Evolutionary conservation across 345 rosid genomes (phyloP).

Genomic region (Brassica nigra): DNA sequence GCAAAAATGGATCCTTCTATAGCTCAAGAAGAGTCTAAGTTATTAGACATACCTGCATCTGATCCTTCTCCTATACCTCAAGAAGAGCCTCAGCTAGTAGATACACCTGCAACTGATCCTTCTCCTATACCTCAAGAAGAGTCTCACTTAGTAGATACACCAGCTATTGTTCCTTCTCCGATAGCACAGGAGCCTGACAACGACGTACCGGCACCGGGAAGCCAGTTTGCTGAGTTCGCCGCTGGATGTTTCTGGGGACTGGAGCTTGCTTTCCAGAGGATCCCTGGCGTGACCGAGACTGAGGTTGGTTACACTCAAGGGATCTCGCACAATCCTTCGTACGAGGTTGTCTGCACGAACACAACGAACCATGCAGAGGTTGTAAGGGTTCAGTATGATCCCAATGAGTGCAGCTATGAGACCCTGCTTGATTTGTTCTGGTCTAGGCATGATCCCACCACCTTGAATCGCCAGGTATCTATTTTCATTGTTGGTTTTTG

Average conservation of each 20-base stretch:
- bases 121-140: background rate
- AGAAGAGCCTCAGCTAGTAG: background rate
- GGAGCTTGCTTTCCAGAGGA: conserved; percentile 85
- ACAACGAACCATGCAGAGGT: conserved; percentile 36
- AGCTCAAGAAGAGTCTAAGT: background rate
- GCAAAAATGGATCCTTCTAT: background rate
- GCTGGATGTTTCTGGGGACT: conserved; percentile 99
- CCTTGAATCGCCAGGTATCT: conserved; percentile 91
- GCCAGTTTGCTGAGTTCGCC: conserved; percentile 77
- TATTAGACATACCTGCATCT: conserved; percentile 59
- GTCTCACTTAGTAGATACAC: background rate
- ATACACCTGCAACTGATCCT: background rate
- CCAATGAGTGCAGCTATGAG: conserved; percentile 69
- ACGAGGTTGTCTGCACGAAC: conserved; percentile 80
- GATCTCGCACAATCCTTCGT: conserved; percentile 58
- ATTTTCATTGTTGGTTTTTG: conserved; percentile 25
- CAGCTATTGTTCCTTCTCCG: conserved; percentile 13
- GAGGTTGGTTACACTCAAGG: conserved; percentile 91
- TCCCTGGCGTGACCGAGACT: conserved; percentile 69
- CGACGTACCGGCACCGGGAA: conserved; percentile 71
- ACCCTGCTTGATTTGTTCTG: conserved; percentile 76
- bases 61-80: conserved; percentile 43
- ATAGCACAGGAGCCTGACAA: conserved; percentile 74
- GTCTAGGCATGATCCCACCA: conserved; percentile 27
- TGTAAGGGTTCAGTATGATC: conserved; percentile 87